Evolutionary conservation across 768 basidiomycete species (phyloP), one percentile per base, ranked within the genome.

Genomic region (Russula foetens): DNA sequence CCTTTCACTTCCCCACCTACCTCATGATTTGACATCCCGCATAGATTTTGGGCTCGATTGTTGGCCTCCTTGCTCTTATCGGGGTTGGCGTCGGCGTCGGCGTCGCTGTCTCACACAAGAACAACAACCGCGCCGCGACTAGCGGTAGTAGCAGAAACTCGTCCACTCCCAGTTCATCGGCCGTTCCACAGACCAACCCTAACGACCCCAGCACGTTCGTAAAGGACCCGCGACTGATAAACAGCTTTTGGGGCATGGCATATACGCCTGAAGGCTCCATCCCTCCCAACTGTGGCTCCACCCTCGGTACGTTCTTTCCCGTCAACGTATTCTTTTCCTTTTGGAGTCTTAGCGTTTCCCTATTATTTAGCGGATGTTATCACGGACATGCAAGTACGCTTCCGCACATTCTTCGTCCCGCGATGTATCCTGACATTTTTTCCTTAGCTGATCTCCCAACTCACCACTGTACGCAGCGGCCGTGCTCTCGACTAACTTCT

Each of bases 201-300:
- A 82, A 78, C 66, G 89, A 95, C 71, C 91, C 93, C 4, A 91
- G 84, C 71, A 78, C 79, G 19, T 97, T 95, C 72, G 71, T 73
- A 21, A 88, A 85, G 73, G 81, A 95, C 71, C 53, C 81, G 2
- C 78, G 78, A 31, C 73, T 96, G 52, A 79, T 85, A 63, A 82
- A 88, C 64, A 79, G 83, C 0, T 90, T 97, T 74, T 96, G 86
- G 70, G 93, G 89, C 5, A 69, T 96, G 24, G 93, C 93, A 0
- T 96, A 96, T 71, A 92, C 91, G 1, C 92, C 93, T 9, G 74
- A 75, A 21, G 84, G 84, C 43, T 83, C 85, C n/a, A 83, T 85
- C 65, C 71, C 85, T 24, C 90, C 90, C 0, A 69, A 80, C 35
- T 92, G 90, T 65, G 86, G 85, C 11, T 85, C 79, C 56, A 73